Percentiles rank a stretch among this genome's conserved stretches.
phyloP scores from a whole-genome alignment of 2,329 filamentous ascomycete species.

The Aspergillus oerlinghausenensis region DNA sequence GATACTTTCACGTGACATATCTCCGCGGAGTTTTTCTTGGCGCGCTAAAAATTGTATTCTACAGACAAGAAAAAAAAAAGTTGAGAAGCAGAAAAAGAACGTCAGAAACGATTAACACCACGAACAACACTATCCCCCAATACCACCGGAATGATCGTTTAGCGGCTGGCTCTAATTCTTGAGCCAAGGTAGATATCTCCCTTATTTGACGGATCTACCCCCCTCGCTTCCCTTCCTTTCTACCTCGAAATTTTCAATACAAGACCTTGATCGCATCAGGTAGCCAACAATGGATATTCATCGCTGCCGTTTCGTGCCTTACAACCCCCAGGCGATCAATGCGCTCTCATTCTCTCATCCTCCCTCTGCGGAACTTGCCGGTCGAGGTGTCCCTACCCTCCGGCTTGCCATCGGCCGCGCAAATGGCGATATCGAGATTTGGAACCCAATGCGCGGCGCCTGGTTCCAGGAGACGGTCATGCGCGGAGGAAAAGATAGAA shows the following conservation, averaged over 20 bases:
- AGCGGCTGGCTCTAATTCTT: constrained; percentile 16
- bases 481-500: constrained; percentile 75
- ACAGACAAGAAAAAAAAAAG: constrained; percentile 15
- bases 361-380: constrained; percentile 41
- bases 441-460: constrained; percentile 76
- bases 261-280: not conserved
- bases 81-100: constrained; percentile 12
- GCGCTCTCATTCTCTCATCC: constrained; percentile 89
- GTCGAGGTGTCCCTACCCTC: constrained; percentile 54
- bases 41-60: constrained; percentile 24
- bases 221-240: constrained; percentile 6
- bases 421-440: constrained; percentile 96
- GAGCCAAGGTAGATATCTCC: constrained; percentile 14
- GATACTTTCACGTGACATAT: constrained; percentile 17
- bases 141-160: constrained; percentile 18
- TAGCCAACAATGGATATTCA: constrained; percentile 76
- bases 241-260: constrained; percentile 4
- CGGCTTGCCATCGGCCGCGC: constrained; percentile 85
- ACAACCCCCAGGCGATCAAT: constrained; percentile 87
- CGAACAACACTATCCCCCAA: constrained; percentile 3
- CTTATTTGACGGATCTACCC: not conserved
- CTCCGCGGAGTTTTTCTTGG: constrained; percentile 9
- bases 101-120: constrained; percentile 1
- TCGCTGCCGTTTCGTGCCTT: constrained; percentile 92
- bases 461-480: constrained; percentile 92